Evolutionary conservation across 2,329 filamentous ascomycete genomes (phyloP).

Genomic region (Claviceps spartinae): DNA sequence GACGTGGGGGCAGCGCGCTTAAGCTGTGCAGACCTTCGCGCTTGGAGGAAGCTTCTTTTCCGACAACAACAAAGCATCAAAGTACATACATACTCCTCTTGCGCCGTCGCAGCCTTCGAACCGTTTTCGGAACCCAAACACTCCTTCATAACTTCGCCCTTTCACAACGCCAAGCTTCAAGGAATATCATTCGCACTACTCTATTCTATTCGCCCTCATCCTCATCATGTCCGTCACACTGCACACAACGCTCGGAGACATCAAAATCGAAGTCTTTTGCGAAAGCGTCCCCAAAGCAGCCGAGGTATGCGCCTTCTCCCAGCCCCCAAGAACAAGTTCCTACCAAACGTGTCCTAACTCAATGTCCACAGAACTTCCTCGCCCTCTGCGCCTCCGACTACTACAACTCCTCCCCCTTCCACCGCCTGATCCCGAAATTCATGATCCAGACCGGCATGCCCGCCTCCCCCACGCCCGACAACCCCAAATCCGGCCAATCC

Average conservation of each 20-base stretch:
- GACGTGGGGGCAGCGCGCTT: too few species aligned
- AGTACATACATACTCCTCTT: too few species aligned
- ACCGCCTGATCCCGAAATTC: slow-evolving; percentile 68
- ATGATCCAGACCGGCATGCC: slow-evolving; percentile 67
- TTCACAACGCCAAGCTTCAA: neutral
- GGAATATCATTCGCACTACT: neutral
- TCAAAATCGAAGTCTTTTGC: slow-evolving; percentile 95
- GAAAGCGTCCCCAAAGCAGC: slow-evolving; percentile 87
- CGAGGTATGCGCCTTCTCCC: slow-evolving; percentile 40
- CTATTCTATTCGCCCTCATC: neutral
- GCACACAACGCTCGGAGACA: slow-evolving; percentile 76
- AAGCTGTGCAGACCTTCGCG: too few species aligned
- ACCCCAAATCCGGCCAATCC: slow-evolving; percentile 55
- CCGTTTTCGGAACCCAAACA: too few species aligned
- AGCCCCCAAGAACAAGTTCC: neutral
- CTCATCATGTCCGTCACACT: slow-evolving; percentile 52
- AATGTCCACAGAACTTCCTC: slow-evolving; percentile 57
- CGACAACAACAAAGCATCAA: too few species aligned
- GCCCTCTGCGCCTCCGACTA: slow-evolving; percentile 70
- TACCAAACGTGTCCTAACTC: too few species aligned
- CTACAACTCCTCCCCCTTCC: slow-evolving; percentile 64
- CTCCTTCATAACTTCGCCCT: neutral
- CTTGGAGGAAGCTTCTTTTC: too few species aligned
- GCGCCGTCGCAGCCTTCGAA: too few species aligned
- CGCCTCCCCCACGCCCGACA: slow-evolving; percentile 37